Evolutionary conservation across 2,329 filamentous ascomycete species (phyloP), one percentile per base, ranked within the genome.

Genomic region (Exophiala xenobiotica): DNA sequence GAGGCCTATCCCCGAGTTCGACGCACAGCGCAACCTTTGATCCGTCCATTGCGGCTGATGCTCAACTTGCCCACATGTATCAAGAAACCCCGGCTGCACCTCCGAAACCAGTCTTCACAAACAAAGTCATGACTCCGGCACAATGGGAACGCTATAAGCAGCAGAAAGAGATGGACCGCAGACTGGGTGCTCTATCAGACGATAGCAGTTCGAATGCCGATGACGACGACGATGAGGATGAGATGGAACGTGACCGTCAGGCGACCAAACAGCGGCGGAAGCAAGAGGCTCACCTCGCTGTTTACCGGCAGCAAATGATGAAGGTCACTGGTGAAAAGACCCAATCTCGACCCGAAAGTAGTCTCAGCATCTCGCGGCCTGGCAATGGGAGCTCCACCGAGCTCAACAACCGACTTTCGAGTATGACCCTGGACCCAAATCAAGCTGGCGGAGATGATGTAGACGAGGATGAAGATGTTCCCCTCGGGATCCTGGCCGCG

Each of bases 221-320:
- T 6, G 80, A 85, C 16, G 83, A 84, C 53, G 85, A 88, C 39
- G 86, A 89, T 39, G 87, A 91, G 35, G 89, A 95, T 61, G 90
- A 95, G 57, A 68, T 78, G 0, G 89, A 95, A 64, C 88, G 87
- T 64, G 82, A 83, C 22, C 86, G 78, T 65, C 79, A 88, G 65
- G 78, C 86, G 40, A 82, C 86, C 14, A 87, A 85, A 66, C 88
- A 93, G 67, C 79, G 90, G 57, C 82, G 84, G 63, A 93, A 91
- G 74, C 90, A 96, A 67, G 89, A 95, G 69, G 90, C 90, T 9
- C 89, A 93, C 67, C 85, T 96, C 76, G 80, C 89, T 1, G 86
- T 95, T 1, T 95, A 95, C 68, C 82, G 90, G 51, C 90, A 96
- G 68, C 88, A 93, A 70, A 96, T 95, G 90, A 95, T 92, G 87